These are phyloP conservation scores for Cairneyella variabilis DNA, from an alignment of 495 filamentous ascomycete genomes.

Conservation along the genomic window DNA sequence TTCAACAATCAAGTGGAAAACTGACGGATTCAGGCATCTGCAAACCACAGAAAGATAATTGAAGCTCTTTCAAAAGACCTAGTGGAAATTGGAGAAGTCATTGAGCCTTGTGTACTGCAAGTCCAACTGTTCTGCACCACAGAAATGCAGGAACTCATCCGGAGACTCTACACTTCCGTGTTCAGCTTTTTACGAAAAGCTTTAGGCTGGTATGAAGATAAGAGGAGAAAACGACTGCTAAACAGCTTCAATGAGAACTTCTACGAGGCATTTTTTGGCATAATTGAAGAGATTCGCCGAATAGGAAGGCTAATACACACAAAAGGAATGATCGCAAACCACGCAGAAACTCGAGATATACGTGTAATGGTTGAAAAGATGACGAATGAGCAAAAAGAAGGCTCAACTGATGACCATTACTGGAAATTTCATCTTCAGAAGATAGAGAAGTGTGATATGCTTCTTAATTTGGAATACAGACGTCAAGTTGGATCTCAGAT, in stretches of 20 bases:
- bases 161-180: constrained; percentile 1
- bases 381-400: not conserved
- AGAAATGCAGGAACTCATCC: constrained; percentile 1
- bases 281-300: constrained; percentile 2
- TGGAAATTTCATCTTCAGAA: not conserved
- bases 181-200: constrained; percentile 6
- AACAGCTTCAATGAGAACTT: constrained; percentile 12
- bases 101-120: not conserved
- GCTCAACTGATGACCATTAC: not conserved
- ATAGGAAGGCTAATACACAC: not conserved
- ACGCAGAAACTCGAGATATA: constrained; percentile 1
- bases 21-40: constrained; percentile 4
- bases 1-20: not conserved
- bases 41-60: constrained; percentile 7
- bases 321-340: not conserved
- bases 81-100: not conserved
- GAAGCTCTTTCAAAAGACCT: constrained; percentile 1
- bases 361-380: not conserved
- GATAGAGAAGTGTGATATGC: not conserved
- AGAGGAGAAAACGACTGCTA: constrained; percentile 1
- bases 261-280: not conserved
- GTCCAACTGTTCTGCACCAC: not conserved
- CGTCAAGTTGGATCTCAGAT: constrained; percentile 3
- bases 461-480: not conserved
- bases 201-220: constrained; percentile 3